phyloP scores from a whole-genome alignment of 768 basidiomycete genomes.

The Melanogaster broomeanus region DNA sequence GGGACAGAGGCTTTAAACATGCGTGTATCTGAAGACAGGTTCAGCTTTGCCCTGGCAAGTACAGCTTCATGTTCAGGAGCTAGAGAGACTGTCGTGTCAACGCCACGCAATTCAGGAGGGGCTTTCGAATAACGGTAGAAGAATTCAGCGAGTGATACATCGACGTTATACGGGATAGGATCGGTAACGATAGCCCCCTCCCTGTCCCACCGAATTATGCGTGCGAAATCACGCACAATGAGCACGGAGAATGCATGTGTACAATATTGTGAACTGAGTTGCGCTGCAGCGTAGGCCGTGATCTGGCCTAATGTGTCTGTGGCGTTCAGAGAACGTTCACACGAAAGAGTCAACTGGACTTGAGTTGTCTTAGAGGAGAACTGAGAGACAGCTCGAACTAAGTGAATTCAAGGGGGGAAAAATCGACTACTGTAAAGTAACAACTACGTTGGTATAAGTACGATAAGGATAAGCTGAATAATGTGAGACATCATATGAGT shows the following conservation, averaged over 20 bases:
- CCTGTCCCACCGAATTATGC: constrained; percentile 36
- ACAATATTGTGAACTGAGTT: constrained; percentile 27
- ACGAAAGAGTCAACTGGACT: too few relatives aligned
- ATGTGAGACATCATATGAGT: too few relatives aligned
- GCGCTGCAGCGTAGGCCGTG: constrained; percentile 21
- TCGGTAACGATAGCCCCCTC: constrained; percentile 27
- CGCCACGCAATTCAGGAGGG: constrained; percentile 12
- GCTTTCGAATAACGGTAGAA: constrained; percentile 24
- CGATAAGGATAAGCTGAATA: too few relatives aligned
- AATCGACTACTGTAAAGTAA: too few relatives aligned
- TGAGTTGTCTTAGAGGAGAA: too few relatives aligned
- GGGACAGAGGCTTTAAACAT: not conserved
- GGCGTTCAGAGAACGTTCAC: too few relatives aligned
- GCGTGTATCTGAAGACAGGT: not conserved
- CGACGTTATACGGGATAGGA: constrained; percentile 21
- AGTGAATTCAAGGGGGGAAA: too few relatives aligned
- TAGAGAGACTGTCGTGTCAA: constrained; percentile 24
- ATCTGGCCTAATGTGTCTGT: constrained; percentile 26
- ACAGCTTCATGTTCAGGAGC: constrained; percentile 1
- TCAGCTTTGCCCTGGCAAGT: constrained; percentile 5
- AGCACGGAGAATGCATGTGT: constrained; percentile 28
- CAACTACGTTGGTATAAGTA: too few relatives aligned
- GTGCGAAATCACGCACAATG: constrained; percentile 21
- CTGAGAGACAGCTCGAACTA: too few relatives aligned
- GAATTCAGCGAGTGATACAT: constrained; percentile 16